phyloP scores from a whole-genome alignment of 1,284 basidiomycete species.

The Puccinia brachypodii region DNA sequence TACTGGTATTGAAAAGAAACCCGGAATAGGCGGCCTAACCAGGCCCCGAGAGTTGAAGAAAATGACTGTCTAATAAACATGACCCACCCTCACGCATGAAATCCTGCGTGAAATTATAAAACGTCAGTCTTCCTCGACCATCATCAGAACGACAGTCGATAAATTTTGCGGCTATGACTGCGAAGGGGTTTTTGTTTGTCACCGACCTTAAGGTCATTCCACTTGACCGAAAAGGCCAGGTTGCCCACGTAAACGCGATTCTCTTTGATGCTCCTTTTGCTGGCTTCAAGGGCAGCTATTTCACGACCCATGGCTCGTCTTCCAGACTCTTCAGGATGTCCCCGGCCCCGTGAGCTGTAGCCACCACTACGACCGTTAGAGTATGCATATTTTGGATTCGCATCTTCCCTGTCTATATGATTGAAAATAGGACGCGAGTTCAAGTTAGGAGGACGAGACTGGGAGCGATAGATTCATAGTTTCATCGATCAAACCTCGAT shows the following conservation, averaged over 20 bases:
- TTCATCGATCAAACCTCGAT: neutral
- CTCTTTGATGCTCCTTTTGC: constrained; percentile 91
- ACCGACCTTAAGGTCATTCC: constrained; percentile 77
- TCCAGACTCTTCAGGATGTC: constrained; percentile 23
- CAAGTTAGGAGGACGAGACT: neutral
- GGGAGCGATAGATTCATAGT: neutral
- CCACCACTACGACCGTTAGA: constrained; percentile 19
- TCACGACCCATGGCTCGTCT: constrained; percentile 50
- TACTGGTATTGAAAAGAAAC: constrained; percentile 53
- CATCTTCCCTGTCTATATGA: constrained; percentile 10
- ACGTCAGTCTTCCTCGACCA: neutral
- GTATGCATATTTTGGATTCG: constrained; percentile 18
- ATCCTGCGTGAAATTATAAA: constrained; percentile 61
- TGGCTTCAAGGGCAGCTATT: constrained; percentile 58
- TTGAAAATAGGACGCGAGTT: neutral
- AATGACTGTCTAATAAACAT: constrained; percentile 64
- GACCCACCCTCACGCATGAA: constrained; percentile 99
- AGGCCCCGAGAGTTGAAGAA: constrained; percentile 42
- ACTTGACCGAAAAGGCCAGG: constrained; percentile 94
- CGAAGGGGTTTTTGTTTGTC: neutral
- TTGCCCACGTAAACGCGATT: constrained; percentile 98
- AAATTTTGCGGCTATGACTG: neutral
- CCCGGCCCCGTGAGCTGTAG: constrained; percentile 30
- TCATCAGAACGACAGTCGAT: neutral
- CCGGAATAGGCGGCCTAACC: constrained; percentile 44